These are phyloP conservation scores for Globisporangium cystogenes DNA, from an alignment of 352 stramenopile genomes.

Conservation along the genomic window DNA sequence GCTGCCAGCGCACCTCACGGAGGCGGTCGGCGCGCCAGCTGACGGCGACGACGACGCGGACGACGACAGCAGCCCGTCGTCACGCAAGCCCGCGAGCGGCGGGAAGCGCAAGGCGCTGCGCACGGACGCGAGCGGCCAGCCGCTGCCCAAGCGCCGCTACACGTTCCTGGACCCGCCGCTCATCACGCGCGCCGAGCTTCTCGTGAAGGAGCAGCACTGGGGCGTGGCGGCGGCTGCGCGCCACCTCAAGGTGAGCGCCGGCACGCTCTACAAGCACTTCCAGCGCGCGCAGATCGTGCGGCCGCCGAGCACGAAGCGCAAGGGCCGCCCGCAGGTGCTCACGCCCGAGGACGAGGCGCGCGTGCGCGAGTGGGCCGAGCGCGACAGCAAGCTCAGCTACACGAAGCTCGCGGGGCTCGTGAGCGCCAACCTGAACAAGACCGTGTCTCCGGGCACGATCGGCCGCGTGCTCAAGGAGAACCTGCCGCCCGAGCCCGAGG, in stretches of 20 bases:
- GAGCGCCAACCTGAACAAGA: slow-evolving; percentile 3
- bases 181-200: slow-evolving; percentile 8
- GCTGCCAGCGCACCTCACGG: background rate
- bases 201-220: slow-evolving; percentile 9
- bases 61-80: background rate
- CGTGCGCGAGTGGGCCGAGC: slow-evolving; percentile 4
- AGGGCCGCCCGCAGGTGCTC: slow-evolving; percentile 7
- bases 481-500: slow-evolving; percentile 4
- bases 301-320: slow-evolving; percentile 5
- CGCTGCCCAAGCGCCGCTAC: slow-evolving; percentile 4
- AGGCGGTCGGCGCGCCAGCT: background rate
- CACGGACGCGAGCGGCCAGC: background rate
- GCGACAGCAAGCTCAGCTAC: slow-evolving; percentile 7
- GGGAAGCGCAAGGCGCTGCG: slow-evolving; percentile 1
- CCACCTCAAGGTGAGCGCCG: slow-evolving; percentile 11
- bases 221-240: slow-evolving; percentile 4
- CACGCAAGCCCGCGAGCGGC: background rate
- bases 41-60: background rate
- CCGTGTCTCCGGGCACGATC: slow-evolving; percentile 7
- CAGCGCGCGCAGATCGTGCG: slow-evolving; percentile 6
- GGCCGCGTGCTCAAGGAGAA: slow-evolving; percentile 7
- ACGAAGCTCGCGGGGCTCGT: slow-evolving; percentile 8
- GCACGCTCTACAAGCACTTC: slow-evolving; percentile 10
- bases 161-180: slow-evolving; percentile 7
- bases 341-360: slow-evolving; percentile 3